Conservation (phyloP, 192 early-diverging fungal genomes). For the Gaertneriomyces sp. region DNA sequence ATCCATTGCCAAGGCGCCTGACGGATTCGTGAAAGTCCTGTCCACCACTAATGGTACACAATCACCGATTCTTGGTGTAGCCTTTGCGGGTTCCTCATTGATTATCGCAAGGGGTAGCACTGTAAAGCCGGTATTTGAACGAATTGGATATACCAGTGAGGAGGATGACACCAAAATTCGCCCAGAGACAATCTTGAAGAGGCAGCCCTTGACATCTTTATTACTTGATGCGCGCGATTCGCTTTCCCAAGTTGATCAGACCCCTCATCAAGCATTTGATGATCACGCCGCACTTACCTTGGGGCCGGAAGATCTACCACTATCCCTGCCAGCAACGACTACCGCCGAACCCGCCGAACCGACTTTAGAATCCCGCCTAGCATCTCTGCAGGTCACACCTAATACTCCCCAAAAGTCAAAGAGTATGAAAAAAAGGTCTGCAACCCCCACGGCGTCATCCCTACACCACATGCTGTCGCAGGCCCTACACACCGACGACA, state of each 20-base stretch:
- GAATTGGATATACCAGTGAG: slow-evolving; percentile 26
- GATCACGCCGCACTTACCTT: slow-evolving; percentile 12
- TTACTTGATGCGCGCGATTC: slow-evolving; percentile 10
- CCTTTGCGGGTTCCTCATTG: slow-evolving; percentile 24
- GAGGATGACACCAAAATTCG: slow-evolving; percentile 19
- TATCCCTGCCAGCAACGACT: background rate
- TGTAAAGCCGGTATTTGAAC: slow-evolving; percentile 40
- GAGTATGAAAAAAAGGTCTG: slow-evolving; percentile 6
- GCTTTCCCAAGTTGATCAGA: too few species aligned
- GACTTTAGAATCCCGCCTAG: slow-evolving; percentile 44
- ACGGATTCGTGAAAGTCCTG: slow-evolving; percentile 15
- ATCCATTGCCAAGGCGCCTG: slow-evolving; percentile 2
- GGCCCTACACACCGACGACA: slow-evolving; percentile 42
- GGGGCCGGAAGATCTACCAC: slow-evolving; percentile 19
- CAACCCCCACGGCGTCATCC: slow-evolving; percentile 34
- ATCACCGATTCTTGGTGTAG: slow-evolving; percentile 30
- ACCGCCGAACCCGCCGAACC: slow-evolving; percentile 25
- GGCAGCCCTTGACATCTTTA: slow-evolving; percentile 7
- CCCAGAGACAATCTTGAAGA: slow-evolving; percentile 1
- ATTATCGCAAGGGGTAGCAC: slow-evolving; percentile 34
- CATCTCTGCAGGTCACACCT: slow-evolving; percentile 25
- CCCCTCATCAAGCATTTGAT: slow-evolving; percentile 2
- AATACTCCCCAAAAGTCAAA: background rate
- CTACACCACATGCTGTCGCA: slow-evolving; percentile 44
- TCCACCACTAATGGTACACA: slow-evolving; percentile 2